Percentiles rank a stretch among this genome's conserved stretches.
Evolutionary conservation across 176 grass and related monocot genomes (phyloP).

Genomic region (Puccinellia tenuiflora): DNA sequence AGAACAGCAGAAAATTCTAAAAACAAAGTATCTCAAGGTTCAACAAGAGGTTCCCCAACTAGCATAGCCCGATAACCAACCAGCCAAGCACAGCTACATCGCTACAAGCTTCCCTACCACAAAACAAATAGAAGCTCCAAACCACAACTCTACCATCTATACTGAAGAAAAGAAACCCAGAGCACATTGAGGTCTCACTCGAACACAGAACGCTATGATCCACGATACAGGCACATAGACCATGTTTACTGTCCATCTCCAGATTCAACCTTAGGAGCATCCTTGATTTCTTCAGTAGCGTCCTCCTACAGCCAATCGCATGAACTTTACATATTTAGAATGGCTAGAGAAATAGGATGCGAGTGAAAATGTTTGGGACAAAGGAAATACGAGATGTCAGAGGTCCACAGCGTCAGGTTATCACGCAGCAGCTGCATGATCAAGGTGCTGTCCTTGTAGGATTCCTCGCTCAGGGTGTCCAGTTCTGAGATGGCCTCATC

Average conservation of each 20-base stretch:
- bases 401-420: conserved; percentile 79
- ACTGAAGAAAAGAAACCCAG: conserved; percentile 9
- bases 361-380: not conserved
- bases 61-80: not conserved
- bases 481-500: conserved; percentile 76
- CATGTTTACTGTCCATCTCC: conserved; percentile 25
- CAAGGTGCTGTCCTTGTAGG: conserved; percentile 72
- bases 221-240: not conserved
- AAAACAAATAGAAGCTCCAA: not conserved
- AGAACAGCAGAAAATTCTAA: not conserved
- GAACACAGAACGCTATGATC: not conserved
- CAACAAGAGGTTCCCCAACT: not conserved
- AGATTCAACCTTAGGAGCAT: conserved; percentile 35
- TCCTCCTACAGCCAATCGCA: conserved; percentile 32
- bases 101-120: conserved; percentile 18
- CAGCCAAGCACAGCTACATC: conserved; percentile 6
- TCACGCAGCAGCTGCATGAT: conserved; percentile 81
- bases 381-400: conserved; percentile 41
- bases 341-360: not conserved
- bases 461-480: conserved; percentile 69
- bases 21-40: not conserved
- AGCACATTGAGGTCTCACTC: conserved; percentile 11
- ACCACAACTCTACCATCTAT: conserved; percentile 13
- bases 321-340: not conserved
- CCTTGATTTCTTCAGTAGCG: conserved; percentile 36